phyloP scores from a whole-genome alignment of 139 green algal genomes.

The Bryopsis sp. region DNA sequence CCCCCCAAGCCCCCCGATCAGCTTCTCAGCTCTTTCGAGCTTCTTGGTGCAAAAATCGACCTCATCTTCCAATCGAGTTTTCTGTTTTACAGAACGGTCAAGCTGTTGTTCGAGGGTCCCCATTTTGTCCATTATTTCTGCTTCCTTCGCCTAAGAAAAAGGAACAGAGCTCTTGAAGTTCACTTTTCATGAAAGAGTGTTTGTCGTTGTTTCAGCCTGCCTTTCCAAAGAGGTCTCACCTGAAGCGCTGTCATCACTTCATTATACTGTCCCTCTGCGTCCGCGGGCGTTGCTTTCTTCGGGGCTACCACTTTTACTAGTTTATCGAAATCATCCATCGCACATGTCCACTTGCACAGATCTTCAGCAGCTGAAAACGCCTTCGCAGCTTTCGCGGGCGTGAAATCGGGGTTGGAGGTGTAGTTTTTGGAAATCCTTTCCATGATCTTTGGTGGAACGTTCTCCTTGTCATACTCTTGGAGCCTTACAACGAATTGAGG shows the following conservation, averaged over 20 bases:
- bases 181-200: too few species aligned
- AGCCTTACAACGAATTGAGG: constrained; percentile 36
- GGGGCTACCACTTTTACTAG: too few species aligned
- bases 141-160: constrained; percentile 52
- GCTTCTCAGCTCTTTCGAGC: constrained; percentile 56
- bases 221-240: too few species aligned
- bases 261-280: constrained; percentile 40
- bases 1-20: constrained; percentile 54
- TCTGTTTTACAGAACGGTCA: constrained; percentile 26
- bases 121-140: constrained; percentile 47
- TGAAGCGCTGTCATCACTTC: constrained; percentile 28
- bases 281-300: too few species aligned
- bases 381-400: too few species aligned
- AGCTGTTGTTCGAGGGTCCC: too few species aligned
- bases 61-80: too few species aligned
- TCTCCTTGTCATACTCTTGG: constrained; percentile 48
- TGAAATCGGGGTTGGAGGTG: constrained; percentile 56
- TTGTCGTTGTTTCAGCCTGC: too few species aligned
- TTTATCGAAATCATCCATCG: background rate
- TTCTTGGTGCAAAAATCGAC: constrained; percentile 54
- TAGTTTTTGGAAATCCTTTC: constrained; percentile 52
- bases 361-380: constrained; percentile 55
- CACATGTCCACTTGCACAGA: constrained; percentile 35
- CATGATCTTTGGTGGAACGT: constrained; percentile 42
- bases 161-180: background rate